Evolutionary conservation across 306 rosid genomes (phyloP), one percentile per base, ranked within the genome.

Genomic region (Cucumis melo): DNA sequence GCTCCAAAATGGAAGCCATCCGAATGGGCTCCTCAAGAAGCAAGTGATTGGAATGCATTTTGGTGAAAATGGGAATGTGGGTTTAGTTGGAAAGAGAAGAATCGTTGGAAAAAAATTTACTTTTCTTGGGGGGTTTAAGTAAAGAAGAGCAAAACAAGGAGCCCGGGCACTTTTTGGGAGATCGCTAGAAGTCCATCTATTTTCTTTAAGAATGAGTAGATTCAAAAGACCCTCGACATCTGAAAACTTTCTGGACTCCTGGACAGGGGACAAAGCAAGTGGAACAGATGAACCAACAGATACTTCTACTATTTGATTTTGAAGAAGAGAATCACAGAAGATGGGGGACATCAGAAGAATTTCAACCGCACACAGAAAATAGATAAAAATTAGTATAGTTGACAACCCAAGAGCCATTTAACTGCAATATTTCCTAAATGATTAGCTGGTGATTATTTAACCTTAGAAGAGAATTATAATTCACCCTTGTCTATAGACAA

Each of bases 11-110:
- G 62, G 98, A 91, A 32, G 92, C 89, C 98, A 93, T 93, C 84
- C 97, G 64, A 32, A 93, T 87, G 0, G 98, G 98, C 81, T 93
- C 98, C 55, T 93, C 98, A 8, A 93, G 92, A 76, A 93, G 98
- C 78, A 93, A 68, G 87, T 90, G 92, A 84, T 83, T 71, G 54
- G 96, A 90, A 86, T 88, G 98, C 98, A 93, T 93, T 74, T 85
- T 0, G 51, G 15, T 8, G 51, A 12, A 44, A 44, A 9, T 44
- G 51, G 51, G 4, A 44, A 44, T 12, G 51, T 2, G 51, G 51
- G 51, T 44, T 44, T 15, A 11, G 4, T 44, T 44, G 51, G 51
- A 4, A 3, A 10, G 16, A 46, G 16, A 6, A 48, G 54, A 48
- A 48, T 12, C 1, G 6, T 12, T 48, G 1, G 11, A 3, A 5